Evolutionary conservation across 2,329 filamentous ascomycete species (phyloP).

Genomic region (Magnaporthiopsis rhizophila): DNA sequence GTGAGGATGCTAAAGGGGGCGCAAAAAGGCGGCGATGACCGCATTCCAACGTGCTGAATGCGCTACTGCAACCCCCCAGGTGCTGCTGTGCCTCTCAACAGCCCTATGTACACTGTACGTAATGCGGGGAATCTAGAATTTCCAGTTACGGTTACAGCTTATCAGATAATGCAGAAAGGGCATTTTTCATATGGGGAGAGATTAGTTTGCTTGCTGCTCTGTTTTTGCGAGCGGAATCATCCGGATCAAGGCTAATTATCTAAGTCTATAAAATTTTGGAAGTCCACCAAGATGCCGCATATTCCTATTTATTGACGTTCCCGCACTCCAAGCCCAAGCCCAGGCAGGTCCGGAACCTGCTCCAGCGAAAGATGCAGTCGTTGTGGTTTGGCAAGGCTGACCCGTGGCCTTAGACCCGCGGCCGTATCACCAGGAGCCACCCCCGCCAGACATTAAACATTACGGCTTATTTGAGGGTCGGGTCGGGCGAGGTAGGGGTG

Average conservation of each 20-base stretch:
- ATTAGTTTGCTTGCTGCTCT: not conserved
- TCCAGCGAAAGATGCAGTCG: not conserved
- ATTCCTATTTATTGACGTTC: not conserved
- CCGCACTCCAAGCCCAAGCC: not conserved
- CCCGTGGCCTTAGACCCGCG: no score
- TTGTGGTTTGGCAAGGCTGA: not conserved
- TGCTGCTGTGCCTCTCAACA: not conserved
- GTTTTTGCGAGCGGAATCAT: not conserved
- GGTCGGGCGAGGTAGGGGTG: slow-evolving; percentile 1
- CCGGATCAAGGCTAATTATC: not conserved
- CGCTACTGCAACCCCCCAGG: not conserved
- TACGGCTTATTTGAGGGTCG: not conserved
- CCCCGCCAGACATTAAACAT: not conserved
- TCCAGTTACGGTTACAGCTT: not conserved
- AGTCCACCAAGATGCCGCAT: not conserved
- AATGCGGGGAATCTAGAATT: not conserved
- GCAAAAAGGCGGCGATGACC: not conserved
- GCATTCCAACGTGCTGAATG: no score
- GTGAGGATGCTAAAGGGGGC: not conserved
- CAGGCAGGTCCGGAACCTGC: not conserved
- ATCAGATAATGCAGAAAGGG: no score
- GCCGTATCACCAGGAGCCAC: not conserved
- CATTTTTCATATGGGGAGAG: not conserved
- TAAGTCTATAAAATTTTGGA: not conserved
- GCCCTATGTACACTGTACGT: not conserved